Evolutionary conservation across 2,329 filamentous ascomycete species (phyloP).

Genomic region (Hymenoscyphus scutula): DNA sequence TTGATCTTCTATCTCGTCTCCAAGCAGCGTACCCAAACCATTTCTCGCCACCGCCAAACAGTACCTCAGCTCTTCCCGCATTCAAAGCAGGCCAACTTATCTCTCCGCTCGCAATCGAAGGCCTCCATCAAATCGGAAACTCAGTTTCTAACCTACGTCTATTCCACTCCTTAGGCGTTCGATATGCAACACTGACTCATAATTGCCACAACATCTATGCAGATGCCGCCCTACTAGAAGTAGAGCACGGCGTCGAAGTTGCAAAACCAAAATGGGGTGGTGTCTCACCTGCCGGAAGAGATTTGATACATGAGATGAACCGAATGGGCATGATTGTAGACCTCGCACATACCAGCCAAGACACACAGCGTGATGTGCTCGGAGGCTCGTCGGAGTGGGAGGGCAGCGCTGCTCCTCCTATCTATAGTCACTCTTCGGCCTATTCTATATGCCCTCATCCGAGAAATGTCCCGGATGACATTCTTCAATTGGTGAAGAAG

Average conservation of each 20-base stretch:
- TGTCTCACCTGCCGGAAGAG: slow-evolving; percentile 66
- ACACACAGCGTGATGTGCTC: slow-evolving; percentile 84
- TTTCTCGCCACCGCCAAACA: slow-evolving; percentile 64
- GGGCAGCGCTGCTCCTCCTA: slow-evolving; percentile 76
- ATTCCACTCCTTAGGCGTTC: slow-evolving; percentile 75
- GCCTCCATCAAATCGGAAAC: slow-evolving; percentile 92
- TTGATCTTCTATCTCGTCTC: slow-evolving; percentile 69
- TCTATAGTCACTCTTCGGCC: slow-evolving; percentile 86
- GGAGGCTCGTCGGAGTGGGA: slow-evolving; percentile 59
- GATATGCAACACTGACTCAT: slow-evolving; percentile 87
- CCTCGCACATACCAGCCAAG: slow-evolving; percentile 71
- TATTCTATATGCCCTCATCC: slow-evolving; percentile 81
- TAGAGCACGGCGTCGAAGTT: slow-evolving; percentile 28
- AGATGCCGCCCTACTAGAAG: slow-evolving; percentile 71
- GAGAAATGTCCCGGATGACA: slow-evolving; percentile 83
- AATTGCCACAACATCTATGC: slow-evolving; percentile 91
- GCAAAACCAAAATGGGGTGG: slow-evolving; percentile 65
- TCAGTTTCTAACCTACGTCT: slow-evolving; percentile 70
- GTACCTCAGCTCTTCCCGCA: slow-evolving; percentile 58
- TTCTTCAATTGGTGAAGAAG: slow-evolving; percentile 72
- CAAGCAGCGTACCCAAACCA: slow-evolving; percentile 61
- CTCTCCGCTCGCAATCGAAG: slow-evolving; percentile 79
- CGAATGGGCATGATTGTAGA: slow-evolving; percentile 93
- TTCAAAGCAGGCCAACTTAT: slow-evolving; percentile 65
- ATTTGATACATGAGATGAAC: slow-evolving; percentile 85